Conservation (phyloP, 1,284 basidiomycete genomes). For the Fomitopsis palustris region DNA sequence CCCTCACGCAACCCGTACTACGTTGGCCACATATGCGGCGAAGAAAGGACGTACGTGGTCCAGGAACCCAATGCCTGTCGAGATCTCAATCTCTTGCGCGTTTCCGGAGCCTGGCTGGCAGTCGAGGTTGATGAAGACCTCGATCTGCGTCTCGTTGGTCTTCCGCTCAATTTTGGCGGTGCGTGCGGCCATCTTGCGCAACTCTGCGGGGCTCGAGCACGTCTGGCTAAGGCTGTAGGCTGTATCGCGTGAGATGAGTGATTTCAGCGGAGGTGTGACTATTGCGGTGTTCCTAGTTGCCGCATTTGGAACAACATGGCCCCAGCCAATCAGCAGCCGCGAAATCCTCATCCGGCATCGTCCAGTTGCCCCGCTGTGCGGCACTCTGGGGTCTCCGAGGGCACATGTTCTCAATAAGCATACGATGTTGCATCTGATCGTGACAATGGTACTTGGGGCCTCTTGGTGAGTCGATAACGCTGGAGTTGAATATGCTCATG, state of each 20-base stretch:
- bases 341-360: too few species aligned
- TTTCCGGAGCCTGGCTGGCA: conserved; percentile 59
- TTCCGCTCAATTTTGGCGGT: conserved; percentile 80
- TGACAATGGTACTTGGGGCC: too few species aligned
- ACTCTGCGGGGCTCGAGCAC: background rate
- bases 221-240: background rate
- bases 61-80: conserved; percentile 96
- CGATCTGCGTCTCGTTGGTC: conserved; percentile 92
- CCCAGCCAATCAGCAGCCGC: background rate
- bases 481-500: too few species aligned
- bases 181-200: conserved; percentile 43
- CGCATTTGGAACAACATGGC: background rate
- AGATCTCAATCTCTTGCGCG: conserved; percentile 80
- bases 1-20: background rate
- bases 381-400: too few species aligned
- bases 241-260: background rate
- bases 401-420: too few species aligned
- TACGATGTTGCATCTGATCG: too few species aligned
- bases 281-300: background rate
- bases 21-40: background rate
- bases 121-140: conserved; percentile 83
- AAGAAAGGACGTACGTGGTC: conserved; percentile 75
- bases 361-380: too few species aligned
- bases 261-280: background rate
- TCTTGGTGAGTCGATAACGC: too few species aligned